These are phyloP conservation scores for Epichloe elymi DNA, from an alignment of 2,329 filamentous ascomycete species.

Conservation along the genomic window DNA sequence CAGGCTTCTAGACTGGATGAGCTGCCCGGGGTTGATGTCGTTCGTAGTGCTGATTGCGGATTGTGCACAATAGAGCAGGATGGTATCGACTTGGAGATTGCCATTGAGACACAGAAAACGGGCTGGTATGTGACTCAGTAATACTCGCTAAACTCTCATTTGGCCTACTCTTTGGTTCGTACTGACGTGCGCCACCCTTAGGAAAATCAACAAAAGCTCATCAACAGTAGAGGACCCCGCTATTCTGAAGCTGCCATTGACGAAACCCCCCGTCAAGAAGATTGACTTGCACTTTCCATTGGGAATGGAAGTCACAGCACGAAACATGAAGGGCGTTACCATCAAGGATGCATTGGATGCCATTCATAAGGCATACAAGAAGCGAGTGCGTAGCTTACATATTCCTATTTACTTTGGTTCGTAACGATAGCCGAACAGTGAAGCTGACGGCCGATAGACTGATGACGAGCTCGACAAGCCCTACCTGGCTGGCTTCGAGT, in stretches of 20 bases:
- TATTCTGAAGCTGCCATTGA: constrained; percentile 67
- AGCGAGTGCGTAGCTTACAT: constrained; percentile 54
- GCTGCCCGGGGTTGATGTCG: too few species aligned
- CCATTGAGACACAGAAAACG: constrained; percentile 72
- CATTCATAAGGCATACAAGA: constrained; percentile 94
- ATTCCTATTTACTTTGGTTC: not conserved
- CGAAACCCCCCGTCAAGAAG: constrained; percentile 82
- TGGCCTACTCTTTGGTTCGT: not conserved
- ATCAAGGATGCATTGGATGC: constrained; percentile 95
- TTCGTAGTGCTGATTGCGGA: not conserved
- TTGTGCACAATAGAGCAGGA: constrained; percentile 48
- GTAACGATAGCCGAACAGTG: not conserved
- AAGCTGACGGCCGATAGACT: constrained; percentile 36
- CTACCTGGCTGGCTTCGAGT: constrained; percentile 89
- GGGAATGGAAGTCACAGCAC: constrained; percentile 74
- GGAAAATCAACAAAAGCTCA: constrained; percentile 89
- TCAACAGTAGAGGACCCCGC: constrained; percentile 69
- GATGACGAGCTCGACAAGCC: constrained; percentile 85
- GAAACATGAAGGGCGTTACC: constrained; percentile 88
- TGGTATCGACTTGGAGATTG: constrained; percentile 57
- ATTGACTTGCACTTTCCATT: constrained; percentile 88
- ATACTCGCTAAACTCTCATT: too few species aligned
- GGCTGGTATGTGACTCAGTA: constrained; percentile 54
- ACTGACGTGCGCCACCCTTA: constrained; percentile 21
- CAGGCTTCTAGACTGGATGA: not conserved